These are phyloP conservation scores for Paramarasmius palmivorus DNA, from an alignment of 1,284 basidiomycete species.

Conservation along the genomic window DNA sequence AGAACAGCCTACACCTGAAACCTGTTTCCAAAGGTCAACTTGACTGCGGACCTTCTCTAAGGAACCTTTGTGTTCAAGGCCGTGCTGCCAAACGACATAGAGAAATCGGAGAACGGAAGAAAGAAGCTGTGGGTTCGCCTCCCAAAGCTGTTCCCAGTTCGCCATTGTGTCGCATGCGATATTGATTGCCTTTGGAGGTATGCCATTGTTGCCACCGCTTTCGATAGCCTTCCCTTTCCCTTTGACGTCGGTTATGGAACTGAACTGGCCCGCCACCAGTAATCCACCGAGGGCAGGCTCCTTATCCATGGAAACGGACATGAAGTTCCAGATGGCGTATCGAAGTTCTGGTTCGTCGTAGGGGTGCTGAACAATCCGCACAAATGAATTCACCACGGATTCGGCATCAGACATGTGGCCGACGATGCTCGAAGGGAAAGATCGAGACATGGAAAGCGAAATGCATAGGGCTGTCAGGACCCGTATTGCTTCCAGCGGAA, in stretches of 20 bases:
- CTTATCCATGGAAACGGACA: constrained; percentile 79
- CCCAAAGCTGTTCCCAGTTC: constrained; percentile 74
- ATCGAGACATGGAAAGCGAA: constrained; percentile 60
- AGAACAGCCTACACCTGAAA: constrained; percentile 61
- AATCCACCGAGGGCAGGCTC: constrained; percentile 87
- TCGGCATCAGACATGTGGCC: constrained; percentile 76
- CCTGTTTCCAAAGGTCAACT: constrained; percentile 61
- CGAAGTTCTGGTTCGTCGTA: constrained; percentile 71
- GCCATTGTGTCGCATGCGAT: constrained; percentile 67
- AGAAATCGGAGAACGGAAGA: constrained; percentile 79
- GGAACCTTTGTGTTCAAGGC: constrained; percentile 68
- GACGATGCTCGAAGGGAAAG: constrained; percentile 66
- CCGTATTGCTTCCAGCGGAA: constrained; percentile 64
- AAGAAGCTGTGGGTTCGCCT: constrained; percentile 74
- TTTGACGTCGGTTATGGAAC: constrained; percentile 44
- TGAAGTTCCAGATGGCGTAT: constrained; percentile 81
- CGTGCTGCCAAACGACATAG: constrained; percentile 82
- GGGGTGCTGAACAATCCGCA: constrained; percentile 68
- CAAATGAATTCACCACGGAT: constrained; percentile 58
- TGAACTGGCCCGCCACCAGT: constrained; percentile 75
- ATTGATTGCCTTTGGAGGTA: constrained; percentile 54
- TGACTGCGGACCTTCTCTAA: constrained; percentile 60
- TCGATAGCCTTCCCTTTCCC: constrained; percentile 36
- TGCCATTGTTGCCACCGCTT: constrained; percentile 23
- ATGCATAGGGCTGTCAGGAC: constrained; percentile 68